Base-by-base conservation (phyloP, 2,329 filamentous ascomycete genomes). In the Emmonsiellopsis sp. region DNA sequence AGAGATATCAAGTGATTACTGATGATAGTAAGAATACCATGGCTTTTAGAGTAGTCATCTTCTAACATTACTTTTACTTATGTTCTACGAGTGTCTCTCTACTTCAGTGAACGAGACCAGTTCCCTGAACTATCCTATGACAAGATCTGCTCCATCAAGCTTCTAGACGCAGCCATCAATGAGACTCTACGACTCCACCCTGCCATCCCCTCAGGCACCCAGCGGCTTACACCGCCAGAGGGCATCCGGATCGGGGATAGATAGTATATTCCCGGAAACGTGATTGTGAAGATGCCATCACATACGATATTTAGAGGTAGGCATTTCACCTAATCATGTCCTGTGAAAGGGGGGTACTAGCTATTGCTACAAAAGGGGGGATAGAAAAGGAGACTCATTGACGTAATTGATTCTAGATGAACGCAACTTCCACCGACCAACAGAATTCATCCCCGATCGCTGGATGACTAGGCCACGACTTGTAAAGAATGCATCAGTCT, bases 141-240 rank as follows among this genome's bases (percentile, higher is more conserved):
- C 9, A 38, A 38, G 9, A 38, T 38, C 13, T n/a, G 13, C 9
- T 38, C 57, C 7, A 60, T 62, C 11, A 50, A 53, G 15, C 43
- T 55, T 35, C 44, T 62, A 16, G 53, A 59, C 20, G 54, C 51
- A 20, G 59, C 67, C n/a, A 72, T 74, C 62, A 68, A 75, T 52
- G 73, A 76, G 55, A 62, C 71, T 1, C 59, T 75, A 3, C 67
- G 73, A n/a, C 61, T 76, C 3, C 64, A 73, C 51, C 71, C 73
- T 5, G 63, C 71, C 0, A 67, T 73, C 1, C 68, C 70, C 1
- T 64, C 63, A 7, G 70, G 65, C 0, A 44, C 72, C 26, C 61
- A 62, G 32, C 62, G 74, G 3, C 47, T 66, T 10, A 73, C 72
- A 1, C 72, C 72, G 67, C 7, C 56, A 16, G 59, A 62, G 48